Evolutionary conservation across 495 filamentous ascomycete genomes (phyloP), one percentile per base, ranked within the genome.

Genomic region (Xylaria curta): DNA sequence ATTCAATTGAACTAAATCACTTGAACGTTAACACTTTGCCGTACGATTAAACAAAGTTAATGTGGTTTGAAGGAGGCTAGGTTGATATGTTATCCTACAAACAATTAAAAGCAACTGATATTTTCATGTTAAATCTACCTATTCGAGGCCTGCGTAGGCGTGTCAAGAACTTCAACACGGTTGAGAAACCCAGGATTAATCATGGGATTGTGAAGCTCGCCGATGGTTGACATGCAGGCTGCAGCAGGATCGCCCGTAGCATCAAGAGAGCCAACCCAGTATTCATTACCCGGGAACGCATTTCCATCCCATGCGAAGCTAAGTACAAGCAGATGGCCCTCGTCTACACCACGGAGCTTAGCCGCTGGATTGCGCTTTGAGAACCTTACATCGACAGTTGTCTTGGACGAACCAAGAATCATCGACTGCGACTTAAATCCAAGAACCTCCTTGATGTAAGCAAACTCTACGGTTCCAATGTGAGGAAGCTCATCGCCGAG

Each of bases 231-330:
- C 79, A 82, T 82, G 59, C 78, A 81, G 2, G 79, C 80, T 7
- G 80, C 81, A 0, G 80, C 81, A 31, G 81, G 80, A 59, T 82
- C 81, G 7, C 81, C 79, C 33, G 75, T 75, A 0, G 51, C 80
- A 4, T 46, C 3, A 0, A 82, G 70, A 15, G n/a, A 38, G 3
- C 79, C 79, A 0, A 54, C 9, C 81, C 81, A 83, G 40, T 81
- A 83, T 54, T 82, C 79, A 49, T 83, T 82, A 0, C 81, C 80
- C 0, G 81, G 81, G 49, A 80, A 82, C 0, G 80, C 46, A 26
- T 83, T 83, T 2, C 76, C 81, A 51, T 83, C 79, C 79, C 81
- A 83, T 3, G 81, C 79, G 49, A 80, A 83, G 62, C 77, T 79
- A 28, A 83, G 10, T n/a, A 82, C 80, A 1, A 82, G 79, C 5